Evolutionary conservation across 306 rosid species (phyloP).

Genomic region (Cercis canadensis): DNA sequence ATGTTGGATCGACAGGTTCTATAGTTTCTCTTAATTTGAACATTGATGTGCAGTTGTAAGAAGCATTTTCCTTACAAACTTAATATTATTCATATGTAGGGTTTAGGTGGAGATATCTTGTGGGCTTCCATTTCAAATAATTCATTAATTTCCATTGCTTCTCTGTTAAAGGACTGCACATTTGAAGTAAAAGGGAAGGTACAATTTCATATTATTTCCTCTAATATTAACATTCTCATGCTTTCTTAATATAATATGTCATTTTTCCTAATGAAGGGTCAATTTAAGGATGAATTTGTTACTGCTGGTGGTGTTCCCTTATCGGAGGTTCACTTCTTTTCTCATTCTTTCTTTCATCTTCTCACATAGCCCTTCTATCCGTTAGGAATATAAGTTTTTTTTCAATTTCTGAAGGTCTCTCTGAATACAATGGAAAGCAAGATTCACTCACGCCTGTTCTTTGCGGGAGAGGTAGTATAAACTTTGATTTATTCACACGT

Average conservation of each 20-base stretch:
- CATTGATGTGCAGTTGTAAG: slow-evolving; percentile 6
- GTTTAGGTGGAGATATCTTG: slow-evolving; percentile 68
- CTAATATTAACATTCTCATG: slow-evolving; percentile 7
- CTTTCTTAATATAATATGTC: slow-evolving; percentile 19
- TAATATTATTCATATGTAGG: slow-evolving; percentile 48
- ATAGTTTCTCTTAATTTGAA: slow-evolving; percentile 1
- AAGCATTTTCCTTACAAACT: slow-evolving; percentile 21
- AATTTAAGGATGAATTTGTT: slow-evolving; percentile 95
- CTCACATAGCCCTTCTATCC: slow-evolving; percentile 10
- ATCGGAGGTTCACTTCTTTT: slow-evolving; percentile 73
- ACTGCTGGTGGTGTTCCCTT: slow-evolving; percentile 96
- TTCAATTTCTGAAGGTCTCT: slow-evolving; percentile 56
- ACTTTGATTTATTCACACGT: slow-evolving; percentile 18
- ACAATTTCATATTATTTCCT: slow-evolving; percentile 25
- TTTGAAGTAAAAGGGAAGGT: slow-evolving; percentile 82
- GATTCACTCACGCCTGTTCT: slow-evolving; percentile 66
- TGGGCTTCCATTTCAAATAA: slow-evolving; percentile 90
- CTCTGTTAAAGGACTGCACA: slow-evolving; percentile 70
- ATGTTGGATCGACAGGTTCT: slow-evolving; percentile 74
- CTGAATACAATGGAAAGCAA: slow-evolving; percentile 89
- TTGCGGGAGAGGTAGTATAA: slow-evolving; percentile 85
- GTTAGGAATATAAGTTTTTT: slow-evolving; percentile 29
- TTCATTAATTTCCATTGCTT: slow-evolving; percentile 68
- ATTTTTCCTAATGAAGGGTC: slow-evolving; percentile 62
- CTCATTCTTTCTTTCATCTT: slow-evolving; percentile 26